Conservation (phyloP, 2,329 filamentous ascomycete species). For the Akanthomyces muscarius region DNA sequence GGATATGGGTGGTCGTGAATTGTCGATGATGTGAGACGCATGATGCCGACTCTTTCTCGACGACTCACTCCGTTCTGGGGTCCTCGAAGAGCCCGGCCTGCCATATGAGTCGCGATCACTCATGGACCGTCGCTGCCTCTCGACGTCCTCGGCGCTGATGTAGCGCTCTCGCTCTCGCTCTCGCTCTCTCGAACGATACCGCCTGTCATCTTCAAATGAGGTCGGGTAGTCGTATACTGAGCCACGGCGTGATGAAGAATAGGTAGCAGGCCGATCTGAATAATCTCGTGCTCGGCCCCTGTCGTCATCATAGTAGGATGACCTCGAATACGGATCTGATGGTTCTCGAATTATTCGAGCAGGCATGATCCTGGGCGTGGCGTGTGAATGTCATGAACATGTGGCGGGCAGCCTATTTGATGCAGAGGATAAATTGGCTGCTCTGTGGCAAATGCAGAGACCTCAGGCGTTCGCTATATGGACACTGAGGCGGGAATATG, state of each 20-base stretch:
- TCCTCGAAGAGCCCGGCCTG: slow-evolving; percentile 26
- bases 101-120: slow-evolving; percentile 28
- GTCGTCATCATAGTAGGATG: slow-evolving; percentile 14
- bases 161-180: slow-evolving; percentile 2
- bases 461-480: neutral
- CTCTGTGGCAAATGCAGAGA: neutral
- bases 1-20: slow-evolving; percentile 32
- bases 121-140: slow-evolving; percentile 24
- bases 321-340: slow-evolving; percentile 7
- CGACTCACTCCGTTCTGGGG: slow-evolving; percentile 28
- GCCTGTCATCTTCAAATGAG: slow-evolving; percentile 9
- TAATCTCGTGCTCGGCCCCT: slow-evolving; percentile 7
- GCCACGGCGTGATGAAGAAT: slow-evolving; percentile 11
- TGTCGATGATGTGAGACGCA: slow-evolving; percentile 30
- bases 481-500: neutral
- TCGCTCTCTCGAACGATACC: slow-evolving; percentile 3
- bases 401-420: slow-evolving; percentile 1
- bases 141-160: slow-evolving; percentile 23
- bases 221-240: slow-evolving; percentile 10
- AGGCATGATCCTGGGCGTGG: slow-evolving; percentile 7
- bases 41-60: slow-evolving; percentile 27
- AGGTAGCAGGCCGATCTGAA: neutral
- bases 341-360: slow-evolving; percentile 11
- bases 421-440: neutral
- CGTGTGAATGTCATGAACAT: slow-evolving; percentile 10